Percentiles rank a stretch among this genome's conserved stretches.
Conservation (phyloP, 148 eudicot genomes). For the Chenopodium album region DNA sequence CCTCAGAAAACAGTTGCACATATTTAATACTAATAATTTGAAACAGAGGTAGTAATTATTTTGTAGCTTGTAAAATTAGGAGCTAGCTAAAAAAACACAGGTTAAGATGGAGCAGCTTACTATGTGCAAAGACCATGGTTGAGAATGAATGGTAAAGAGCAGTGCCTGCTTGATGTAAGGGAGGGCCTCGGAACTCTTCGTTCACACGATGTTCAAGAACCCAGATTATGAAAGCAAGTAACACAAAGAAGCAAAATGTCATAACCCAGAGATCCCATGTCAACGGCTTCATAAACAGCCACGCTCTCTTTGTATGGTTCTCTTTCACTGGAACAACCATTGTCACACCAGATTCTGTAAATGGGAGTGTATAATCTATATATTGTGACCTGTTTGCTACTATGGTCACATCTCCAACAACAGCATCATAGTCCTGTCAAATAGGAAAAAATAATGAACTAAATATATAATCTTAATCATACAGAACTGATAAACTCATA, state of each 20-base stretch:
- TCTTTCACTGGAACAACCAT: constrained; percentile 28
- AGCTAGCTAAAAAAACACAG: background rate
- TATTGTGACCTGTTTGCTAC: constrained; percentile 37
- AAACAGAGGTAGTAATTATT: no score
- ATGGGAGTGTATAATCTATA: constrained; percentile 36
- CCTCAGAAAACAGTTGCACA: background rate
- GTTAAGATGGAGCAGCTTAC: constrained; percentile 15
- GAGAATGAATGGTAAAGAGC: constrained; percentile 29
- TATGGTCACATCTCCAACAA: constrained; percentile 53
- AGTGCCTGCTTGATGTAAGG: constrained; percentile 32
- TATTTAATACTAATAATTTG: no score
- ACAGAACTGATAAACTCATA: background rate
- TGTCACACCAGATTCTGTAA: constrained; percentile 31
- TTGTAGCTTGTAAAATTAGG: no score
- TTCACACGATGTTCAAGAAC: constrained; percentile 32
- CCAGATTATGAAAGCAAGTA: constrained; percentile 32
- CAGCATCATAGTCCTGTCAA: constrained; percentile 46
- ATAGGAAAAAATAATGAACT: background rate
- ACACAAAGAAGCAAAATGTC: constrained; percentile 22
- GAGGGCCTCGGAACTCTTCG: constrained; percentile 34
- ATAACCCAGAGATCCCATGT: constrained; percentile 32
- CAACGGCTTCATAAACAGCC: constrained; percentile 34
- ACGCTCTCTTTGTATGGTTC: constrained; percentile 4
- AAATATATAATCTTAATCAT: no score
- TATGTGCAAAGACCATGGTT: constrained; percentile 37